phyloP scores from a whole-genome alignment of 2,329 filamentous ascomycete genomes.

The Hypoxylon sp. region DNA sequence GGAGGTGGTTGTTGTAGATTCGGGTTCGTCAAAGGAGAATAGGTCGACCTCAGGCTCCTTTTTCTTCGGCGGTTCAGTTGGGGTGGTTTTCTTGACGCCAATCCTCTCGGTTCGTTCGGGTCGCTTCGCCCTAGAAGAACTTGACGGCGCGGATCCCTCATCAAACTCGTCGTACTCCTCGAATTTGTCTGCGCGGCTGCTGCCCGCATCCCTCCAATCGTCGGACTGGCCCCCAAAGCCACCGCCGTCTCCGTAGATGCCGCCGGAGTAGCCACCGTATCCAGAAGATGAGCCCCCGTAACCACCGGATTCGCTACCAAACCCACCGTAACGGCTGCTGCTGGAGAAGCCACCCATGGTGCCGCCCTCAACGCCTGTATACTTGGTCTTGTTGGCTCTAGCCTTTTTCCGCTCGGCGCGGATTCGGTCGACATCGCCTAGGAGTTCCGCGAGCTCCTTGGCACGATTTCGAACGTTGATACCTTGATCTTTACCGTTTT shows the following conservation, averaged over 20 bases:
- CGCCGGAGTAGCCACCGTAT: constrained; percentile 74
- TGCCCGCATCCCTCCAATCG: constrained; percentile 77
- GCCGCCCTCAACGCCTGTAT: constrained; percentile 91
- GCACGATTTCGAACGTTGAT: constrained; percentile 97
- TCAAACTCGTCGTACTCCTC: constrained; percentile 99
- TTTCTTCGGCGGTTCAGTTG: constrained; percentile 76
- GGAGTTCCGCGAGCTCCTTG: constrained; percentile 94
- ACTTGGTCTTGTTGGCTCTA: constrained; percentile 90
- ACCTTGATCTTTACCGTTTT: constrained; percentile 97
- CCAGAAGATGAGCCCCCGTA: constrained; percentile 70
- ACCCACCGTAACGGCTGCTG: constrained; percentile 83
- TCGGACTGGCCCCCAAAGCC: constrained; percentile 86
- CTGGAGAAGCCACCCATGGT: constrained; percentile 71
- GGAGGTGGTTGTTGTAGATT: constrained; percentile 61
- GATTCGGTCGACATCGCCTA: constrained; percentile 92
- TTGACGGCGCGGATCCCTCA: constrained; percentile 73
- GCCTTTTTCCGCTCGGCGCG: constrained; percentile 90
- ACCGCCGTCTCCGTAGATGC: constrained; percentile 95
- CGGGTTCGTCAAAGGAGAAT: constrained; percentile 90
- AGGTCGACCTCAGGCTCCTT: constrained; percentile 93
- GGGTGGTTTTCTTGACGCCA: constrained; percentile 68
- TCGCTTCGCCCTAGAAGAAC: constrained; percentile 67
- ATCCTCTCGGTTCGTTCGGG: constrained; percentile 61
- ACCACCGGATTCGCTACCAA: constrained; percentile 86
- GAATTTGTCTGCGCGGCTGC: constrained; percentile 79